phyloP scores from a whole-genome alignment of 2,329 filamentous ascomycete genomes.

The Pseudogymnoascus sp. region DNA sequence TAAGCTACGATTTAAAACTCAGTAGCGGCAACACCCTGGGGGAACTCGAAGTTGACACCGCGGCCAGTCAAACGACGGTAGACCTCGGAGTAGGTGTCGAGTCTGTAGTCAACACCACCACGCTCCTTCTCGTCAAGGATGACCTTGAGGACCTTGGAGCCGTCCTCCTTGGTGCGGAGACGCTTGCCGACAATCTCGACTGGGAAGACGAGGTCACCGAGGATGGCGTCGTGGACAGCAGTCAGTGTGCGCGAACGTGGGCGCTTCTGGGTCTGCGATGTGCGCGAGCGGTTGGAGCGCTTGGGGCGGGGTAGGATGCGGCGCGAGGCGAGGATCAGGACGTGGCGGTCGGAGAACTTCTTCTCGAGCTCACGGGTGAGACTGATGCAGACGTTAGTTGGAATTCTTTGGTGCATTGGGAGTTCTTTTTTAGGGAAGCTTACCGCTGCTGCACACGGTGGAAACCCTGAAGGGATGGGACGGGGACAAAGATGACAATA shows the following conservation, averaged over 20 bases:
- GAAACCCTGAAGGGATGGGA: constrained; percentile 96
- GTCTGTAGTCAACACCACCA: constrained; percentile 96
- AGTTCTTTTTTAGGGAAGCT: constrained; percentile 31
- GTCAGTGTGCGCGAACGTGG: constrained; percentile 96
- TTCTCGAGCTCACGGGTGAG: constrained; percentile 99
- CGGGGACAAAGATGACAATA: constrained; percentile 99
- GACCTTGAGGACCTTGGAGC: constrained; percentile 97
- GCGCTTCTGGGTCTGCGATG: constrained; percentile 97
- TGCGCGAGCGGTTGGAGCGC: constrained; percentile 93
- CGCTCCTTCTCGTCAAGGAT: constrained; percentile 99
- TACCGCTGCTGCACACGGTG: constrained; percentile 99
- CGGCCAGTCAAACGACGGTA: constrained; percentile 97
- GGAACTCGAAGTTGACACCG: constrained; percentile 97
- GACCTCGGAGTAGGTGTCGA: constrained; percentile 99
- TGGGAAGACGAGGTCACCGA: constrained; percentile 96
- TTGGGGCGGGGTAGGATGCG: constrained; percentile 98
- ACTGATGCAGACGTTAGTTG: constrained; percentile 39
- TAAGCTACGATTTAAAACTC: constrained; percentile 64
- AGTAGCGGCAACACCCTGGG: constrained; percentile 59
- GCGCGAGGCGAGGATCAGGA: constrained; percentile 97
- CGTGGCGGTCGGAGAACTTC: constrained; percentile 99
- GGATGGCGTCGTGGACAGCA: constrained; percentile 97
- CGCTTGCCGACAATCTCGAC: constrained; percentile 99
- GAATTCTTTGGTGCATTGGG: background rate
- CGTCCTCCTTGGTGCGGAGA: constrained; percentile 96